Percentiles rank a stretch among this genome's conserved stretches.
phyloP scores from a whole-genome alignment of 1,139 yeast genomes.

The Pichia sp. region DNA sequence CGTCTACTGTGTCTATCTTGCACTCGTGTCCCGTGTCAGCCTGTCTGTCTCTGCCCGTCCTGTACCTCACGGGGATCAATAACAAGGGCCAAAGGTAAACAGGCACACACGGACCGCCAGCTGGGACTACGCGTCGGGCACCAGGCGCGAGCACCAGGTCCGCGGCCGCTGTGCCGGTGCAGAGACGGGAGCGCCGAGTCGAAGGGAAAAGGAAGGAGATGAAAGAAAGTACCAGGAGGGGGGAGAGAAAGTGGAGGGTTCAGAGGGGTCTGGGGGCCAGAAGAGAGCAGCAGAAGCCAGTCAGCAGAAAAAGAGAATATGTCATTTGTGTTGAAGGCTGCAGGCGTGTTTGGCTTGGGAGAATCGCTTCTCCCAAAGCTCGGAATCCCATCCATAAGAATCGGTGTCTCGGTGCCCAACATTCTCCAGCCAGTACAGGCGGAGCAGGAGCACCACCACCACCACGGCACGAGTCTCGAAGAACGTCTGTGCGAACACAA shows the following conservation, averaged over 20 bases:
- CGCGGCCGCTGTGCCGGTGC: not conserved
- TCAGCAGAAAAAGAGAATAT: not conserved
- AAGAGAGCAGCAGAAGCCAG: not conserved
- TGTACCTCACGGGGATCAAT: not conserved
- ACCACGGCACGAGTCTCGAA: constrained; percentile 9
- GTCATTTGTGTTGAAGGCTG: constrained; percentile 16
- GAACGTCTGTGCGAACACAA: constrained; percentile 20
- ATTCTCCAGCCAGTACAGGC: constrained; percentile 16
- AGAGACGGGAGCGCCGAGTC: not conserved
- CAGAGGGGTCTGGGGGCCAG: too few relatives aligned
- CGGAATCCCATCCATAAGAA: constrained; percentile 18
- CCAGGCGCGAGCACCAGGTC: not conserved
- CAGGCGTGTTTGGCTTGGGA: constrained; percentile 14
- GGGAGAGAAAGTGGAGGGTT: too few relatives aligned
- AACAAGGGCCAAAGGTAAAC: not conserved
- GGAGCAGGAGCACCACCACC: not conserved
- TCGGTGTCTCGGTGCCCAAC: constrained; percentile 20
- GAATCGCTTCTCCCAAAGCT: constrained; percentile 20
- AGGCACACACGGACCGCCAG: not conserved
- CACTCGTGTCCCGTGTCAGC: not conserved
- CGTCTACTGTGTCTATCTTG: not conserved
- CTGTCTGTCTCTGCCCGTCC: not conserved
- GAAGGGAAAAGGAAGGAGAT: not conserved
- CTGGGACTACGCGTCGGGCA: constrained; percentile 1
- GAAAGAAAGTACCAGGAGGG: not conserved